Evolutionary conservation across 192 early-diverging fungal genomes (phyloP).

Genomic region (Mortierella hygrophila): DNA sequence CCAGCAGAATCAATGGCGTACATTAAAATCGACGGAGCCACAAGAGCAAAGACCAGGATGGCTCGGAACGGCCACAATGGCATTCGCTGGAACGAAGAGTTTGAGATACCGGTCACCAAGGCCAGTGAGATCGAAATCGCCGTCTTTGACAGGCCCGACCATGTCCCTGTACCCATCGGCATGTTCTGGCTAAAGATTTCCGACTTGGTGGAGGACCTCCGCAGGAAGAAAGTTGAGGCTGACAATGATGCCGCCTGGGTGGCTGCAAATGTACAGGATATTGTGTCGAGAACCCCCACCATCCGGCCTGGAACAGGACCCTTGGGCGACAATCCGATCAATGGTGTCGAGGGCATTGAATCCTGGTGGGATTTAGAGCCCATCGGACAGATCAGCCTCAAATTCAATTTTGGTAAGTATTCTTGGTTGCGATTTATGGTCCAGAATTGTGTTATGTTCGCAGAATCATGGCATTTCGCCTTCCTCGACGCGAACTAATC

Average conservation of each 20-base stretch:
- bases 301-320: conserved; percentile 50
- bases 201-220: conserved; percentile 90
- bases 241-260: conserved; percentile 70
- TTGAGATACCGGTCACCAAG: conserved; percentile 90
- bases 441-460: not conserved
- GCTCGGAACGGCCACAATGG: conserved; percentile 64
- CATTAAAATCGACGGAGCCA: conserved; percentile 87
- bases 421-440: not conserved
- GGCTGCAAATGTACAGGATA: conserved; percentile 53
- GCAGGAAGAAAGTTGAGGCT: conserved; percentile 79
- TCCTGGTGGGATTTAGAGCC: conserved; percentile 94
- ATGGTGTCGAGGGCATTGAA: conserved; percentile 74
- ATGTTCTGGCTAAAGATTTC: conserved; percentile 95
- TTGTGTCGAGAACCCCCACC: conserved; percentile 13
- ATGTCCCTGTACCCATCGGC: conserved; percentile 78
- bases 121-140: conserved; percentile 94
- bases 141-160: conserved; percentile 85
- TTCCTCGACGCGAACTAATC: not conserved
- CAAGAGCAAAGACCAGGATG: conserved; percentile 78
- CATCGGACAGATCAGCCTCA: conserved; percentile 87
- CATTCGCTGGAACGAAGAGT: conserved; percentile 86
- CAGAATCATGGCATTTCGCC: not conserved
- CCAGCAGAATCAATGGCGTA: conserved; percentile 80
- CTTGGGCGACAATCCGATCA: conserved; percentile 49
- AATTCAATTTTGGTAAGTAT: conserved; percentile 85